phyloP scores from a whole-genome alignment of 2,329 filamentous ascomycete genomes.

The Cadophora sp. region DNA sequence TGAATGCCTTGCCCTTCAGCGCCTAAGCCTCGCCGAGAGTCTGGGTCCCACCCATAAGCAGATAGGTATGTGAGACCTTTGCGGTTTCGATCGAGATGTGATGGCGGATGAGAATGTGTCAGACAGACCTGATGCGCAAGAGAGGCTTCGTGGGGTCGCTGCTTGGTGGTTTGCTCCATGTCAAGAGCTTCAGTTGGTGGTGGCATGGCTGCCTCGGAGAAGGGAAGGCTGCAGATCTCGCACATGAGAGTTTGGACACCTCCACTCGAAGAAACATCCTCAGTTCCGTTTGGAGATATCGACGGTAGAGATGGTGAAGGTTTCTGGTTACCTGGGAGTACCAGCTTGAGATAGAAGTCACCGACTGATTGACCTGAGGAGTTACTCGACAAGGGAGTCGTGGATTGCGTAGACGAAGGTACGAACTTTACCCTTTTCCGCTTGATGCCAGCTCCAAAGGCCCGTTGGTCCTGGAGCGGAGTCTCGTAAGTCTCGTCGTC shows the following conservation, averaged over 20 bases:
- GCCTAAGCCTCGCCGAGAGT: constrained; percentile 75
- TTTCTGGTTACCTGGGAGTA: constrained; percentile 51
- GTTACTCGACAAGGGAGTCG: constrained; percentile 38
- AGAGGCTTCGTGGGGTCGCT: constrained; percentile 60
- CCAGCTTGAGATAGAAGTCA: constrained; percentile 71
- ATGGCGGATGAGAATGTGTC: constrained; percentile 74
- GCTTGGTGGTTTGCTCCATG: constrained; percentile 35
- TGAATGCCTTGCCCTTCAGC: constrained; percentile 71
- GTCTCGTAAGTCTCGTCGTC: constrained; percentile 64
- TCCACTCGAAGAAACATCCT: neutral
- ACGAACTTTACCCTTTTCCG: constrained; percentile 67
- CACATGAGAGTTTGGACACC: constrained; percentile 49
- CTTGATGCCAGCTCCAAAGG: constrained; percentile 68
- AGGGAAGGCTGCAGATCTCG: constrained; percentile 65
- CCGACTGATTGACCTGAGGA: constrained; percentile 42
- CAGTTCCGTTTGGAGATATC: neutral
- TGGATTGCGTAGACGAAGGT: constrained; percentile 42
- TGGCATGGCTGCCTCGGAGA: constrained; percentile 40
- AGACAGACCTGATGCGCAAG: constrained; percentile 76
- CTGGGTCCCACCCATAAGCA: constrained; percentile 77
- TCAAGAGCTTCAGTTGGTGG: neutral
- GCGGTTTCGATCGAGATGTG: constrained; percentile 70
- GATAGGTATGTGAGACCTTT: constrained; percentile 73
- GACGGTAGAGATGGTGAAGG: neutral
- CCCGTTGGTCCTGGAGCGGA: constrained; percentile 63